phyloP scores from a whole-genome alignment of 306 rosid genomes.

The Prunus davidiana region DNA sequence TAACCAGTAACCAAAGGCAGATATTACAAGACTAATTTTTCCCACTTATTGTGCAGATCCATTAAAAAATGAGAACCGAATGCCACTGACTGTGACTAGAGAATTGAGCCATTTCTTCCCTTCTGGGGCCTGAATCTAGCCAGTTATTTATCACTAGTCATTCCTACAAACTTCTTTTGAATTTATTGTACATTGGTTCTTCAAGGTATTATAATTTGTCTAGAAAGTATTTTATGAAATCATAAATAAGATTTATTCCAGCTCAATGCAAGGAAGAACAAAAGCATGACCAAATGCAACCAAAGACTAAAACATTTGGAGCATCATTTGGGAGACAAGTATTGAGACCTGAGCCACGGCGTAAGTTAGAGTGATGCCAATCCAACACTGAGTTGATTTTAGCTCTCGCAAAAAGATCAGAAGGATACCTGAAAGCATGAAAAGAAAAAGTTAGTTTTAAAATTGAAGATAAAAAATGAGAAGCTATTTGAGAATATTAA shows the following conservation, averaged over 20 bases:
- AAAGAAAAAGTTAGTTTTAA: constrained; percentile 10
- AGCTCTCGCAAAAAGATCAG: constrained; percentile 81
- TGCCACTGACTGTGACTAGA: neutral
- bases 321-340: constrained; percentile 2
- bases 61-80: neutral
- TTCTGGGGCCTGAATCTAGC: neutral
- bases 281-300: neutral
- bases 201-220: neutral
- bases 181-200: neutral
- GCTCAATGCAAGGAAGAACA: neutral
- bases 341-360: constrained; percentile 65
- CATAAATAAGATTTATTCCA: neutral
- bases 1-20: neutral
- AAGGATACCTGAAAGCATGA: constrained; percentile 67
- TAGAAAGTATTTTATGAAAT: neutral
- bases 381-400: constrained; percentile 72
- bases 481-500: neutral
- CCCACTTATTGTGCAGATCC: neutral
- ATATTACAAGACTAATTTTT: neutral
- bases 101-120: neutral
- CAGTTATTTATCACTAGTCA: neutral
- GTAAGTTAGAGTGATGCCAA: constrained; percentile 89
- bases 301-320: neutral
- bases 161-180: neutral
- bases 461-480: neutral